phyloP scores from a whole-genome alignment of 2,329 filamentous ascomycete genomes.

The Aspergillus hiratsukae region DNA sequence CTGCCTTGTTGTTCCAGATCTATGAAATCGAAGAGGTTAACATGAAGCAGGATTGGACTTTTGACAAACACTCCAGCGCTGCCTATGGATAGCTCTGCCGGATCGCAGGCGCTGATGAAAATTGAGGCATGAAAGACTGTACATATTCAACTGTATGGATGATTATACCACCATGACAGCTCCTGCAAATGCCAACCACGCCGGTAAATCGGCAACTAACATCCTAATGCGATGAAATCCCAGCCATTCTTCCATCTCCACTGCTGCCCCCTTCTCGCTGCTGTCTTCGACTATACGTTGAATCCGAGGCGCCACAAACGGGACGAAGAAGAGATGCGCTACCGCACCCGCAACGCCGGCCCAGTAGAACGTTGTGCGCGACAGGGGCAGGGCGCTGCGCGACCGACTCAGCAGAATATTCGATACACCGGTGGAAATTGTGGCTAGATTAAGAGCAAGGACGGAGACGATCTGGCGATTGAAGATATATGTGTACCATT shows the following conservation, averaged over 20 bases:
- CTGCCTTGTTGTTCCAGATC: constrained; percentile 28
- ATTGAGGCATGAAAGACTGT: background rate
- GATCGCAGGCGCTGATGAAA: background rate
- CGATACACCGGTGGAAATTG: constrained; percentile 7
- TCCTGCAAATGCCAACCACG: constrained; percentile 11
- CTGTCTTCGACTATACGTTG: constrained; percentile 11
- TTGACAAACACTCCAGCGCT: constrained; percentile 26
- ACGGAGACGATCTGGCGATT: constrained; percentile 9
- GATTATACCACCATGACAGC: constrained; percentile 2
- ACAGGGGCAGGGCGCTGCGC: background rate
- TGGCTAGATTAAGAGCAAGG: constrained; percentile 10
- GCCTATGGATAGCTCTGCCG: constrained; percentile 23
- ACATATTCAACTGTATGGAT: background rate
- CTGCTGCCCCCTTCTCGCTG: constrained; percentile 4
- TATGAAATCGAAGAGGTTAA: constrained; percentile 30
- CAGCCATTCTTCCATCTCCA: constrained; percentile 12
- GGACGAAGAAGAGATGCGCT: constrained; percentile 14
- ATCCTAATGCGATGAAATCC: constrained; percentile 5
- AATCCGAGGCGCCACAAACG: constrained; percentile 11
- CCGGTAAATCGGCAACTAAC: constrained; percentile 5
- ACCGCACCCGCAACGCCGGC: constrained; percentile 9
- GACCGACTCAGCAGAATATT: constrained; percentile 4
- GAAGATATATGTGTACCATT: constrained; percentile 10
- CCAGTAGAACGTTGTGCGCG: constrained; percentile 13
- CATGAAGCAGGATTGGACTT: constrained; percentile 10